A percentile compares a stretch with the other conserved stretches of the same genome.
These are phyloP conservation scores for Coniochaeta sp. DNA, from an alignment of 2,329 filamentous ascomycete species.

Conservation along the genomic window DNA sequence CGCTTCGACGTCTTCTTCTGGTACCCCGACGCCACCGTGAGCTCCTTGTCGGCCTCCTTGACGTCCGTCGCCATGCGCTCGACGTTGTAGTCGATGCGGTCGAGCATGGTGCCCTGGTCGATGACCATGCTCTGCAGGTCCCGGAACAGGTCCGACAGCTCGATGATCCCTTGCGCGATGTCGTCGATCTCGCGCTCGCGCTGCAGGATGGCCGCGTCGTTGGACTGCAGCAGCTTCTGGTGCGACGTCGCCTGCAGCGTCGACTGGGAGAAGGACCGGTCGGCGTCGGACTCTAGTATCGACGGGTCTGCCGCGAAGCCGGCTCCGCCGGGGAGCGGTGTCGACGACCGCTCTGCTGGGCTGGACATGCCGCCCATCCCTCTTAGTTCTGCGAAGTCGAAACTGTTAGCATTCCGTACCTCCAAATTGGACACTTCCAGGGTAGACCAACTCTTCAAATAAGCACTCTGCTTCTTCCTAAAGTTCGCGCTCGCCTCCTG, in stretches of 20 bases:
- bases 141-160: slow-evolving; percentile 92
- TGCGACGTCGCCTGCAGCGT: slow-evolving; percentile 75
- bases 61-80: slow-evolving; percentile 92
- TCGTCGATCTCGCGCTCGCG: slow-evolving; percentile 96
- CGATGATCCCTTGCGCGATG: slow-evolving; percentile 96
- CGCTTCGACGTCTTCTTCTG: slow-evolving; percentile 84
- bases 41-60: slow-evolving; percentile 85
- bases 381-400: slow-evolving; percentile 59
- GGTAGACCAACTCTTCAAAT: slow-evolving; percentile 70
- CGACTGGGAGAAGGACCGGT: slow-evolving; percentile 85
- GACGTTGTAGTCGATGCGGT: slow-evolving; percentile 96
- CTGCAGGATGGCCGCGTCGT: slow-evolving; percentile 80
- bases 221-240: slow-evolving; percentile 60
- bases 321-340: slow-evolving; percentile 37
- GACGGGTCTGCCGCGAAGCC: slow-evolving; percentile 58
- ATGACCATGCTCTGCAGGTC: slow-evolving; percentile 95
- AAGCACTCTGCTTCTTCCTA: slow-evolving; percentile 94
- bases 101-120: slow-evolving; percentile 83
- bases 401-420: slow-evolving; percentile 12
- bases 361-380: slow-evolving; percentile 55
- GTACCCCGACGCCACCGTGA: slow-evolving; percentile 81
- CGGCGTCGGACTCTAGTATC: slow-evolving; percentile 86
- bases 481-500: slow-evolving; percentile 90
- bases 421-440: background rate
- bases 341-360: slow-evolving; percentile 42